These are phyloP conservation scores for Plasmopara muralis DNA, from an alignment of 352 stramenopile species.

Conservation along the genomic window DNA sequence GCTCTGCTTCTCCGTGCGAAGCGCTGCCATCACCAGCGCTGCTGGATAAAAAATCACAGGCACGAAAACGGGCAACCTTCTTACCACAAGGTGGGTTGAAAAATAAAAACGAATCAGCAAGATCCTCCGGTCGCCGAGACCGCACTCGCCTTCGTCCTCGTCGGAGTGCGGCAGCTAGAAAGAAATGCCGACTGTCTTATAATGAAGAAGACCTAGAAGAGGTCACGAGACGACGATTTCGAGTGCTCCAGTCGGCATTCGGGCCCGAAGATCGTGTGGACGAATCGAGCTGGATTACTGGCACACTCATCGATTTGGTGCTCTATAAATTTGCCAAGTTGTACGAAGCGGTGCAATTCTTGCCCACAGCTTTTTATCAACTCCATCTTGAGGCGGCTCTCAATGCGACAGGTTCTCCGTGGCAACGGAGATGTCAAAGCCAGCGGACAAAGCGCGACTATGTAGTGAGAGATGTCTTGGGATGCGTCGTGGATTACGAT, in stretches of 20 bases:
- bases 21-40: neutral
- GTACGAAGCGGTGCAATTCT: constrained; percentile 68
- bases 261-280: constrained; percentile 53
- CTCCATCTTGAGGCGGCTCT: constrained; percentile 38
- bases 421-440: constrained; percentile 11
- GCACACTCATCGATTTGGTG: constrained; percentile 80
- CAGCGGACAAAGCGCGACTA: constrained; percentile 17
- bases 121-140: constrained; percentile 5
- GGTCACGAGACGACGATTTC: constrained; percentile 14
- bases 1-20: neutral
- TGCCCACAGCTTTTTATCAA: constrained; percentile 83
- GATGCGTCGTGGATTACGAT: constrained; percentile 51
- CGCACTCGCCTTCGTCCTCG: constrained; percentile 6
- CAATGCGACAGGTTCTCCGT: constrained; percentile 7
- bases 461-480: constrained; percentile 66
- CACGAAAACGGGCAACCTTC: neutral
- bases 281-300: constrained; percentile 79
- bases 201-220: constrained; percentile 16
- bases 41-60: neutral
- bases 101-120: neutral
- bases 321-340: constrained; percentile 69
- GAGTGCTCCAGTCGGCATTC: constrained; percentile 49
- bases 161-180: constrained; percentile 3
- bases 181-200: constrained; percentile 12
- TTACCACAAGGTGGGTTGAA: neutral